These are phyloP conservation scores for Torulaspora microellipsoides DNA, from an alignment of 805 yeast species.

Conservation along the genomic window DNA sequence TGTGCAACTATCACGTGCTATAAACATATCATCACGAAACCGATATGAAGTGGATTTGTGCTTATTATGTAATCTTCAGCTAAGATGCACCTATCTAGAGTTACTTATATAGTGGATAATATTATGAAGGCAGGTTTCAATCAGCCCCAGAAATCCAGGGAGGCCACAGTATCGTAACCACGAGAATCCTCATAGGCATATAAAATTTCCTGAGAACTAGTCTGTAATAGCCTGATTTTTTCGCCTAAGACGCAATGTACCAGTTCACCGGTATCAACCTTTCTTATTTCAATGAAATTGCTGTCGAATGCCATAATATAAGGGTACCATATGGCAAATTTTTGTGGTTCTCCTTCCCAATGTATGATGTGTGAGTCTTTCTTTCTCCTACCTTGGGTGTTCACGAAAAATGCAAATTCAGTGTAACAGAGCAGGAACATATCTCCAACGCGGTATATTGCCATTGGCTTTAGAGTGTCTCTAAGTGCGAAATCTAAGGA, in stretches of 20 bases:
- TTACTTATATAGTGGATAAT: too few relatives aligned
- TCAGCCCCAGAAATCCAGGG: conserved; percentile 80
- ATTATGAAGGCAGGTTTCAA: too few relatives aligned
- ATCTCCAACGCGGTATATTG: conserved; percentile 83
- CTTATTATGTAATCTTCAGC: too few relatives aligned
- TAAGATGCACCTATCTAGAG: too few relatives aligned
- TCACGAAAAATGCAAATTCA: conserved; percentile 91
- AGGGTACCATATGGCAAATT: conserved; percentile 91
- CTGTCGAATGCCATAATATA: conserved; percentile 87
- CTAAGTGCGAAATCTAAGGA: conserved; percentile 79
- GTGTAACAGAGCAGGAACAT: conserved; percentile 86
- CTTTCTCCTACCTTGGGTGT: conserved; percentile 94
- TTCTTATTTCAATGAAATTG: conserved; percentile 85
- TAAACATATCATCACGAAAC: too few relatives aligned
- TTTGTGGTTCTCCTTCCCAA: conserved; percentile 96
- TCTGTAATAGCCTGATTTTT: conserved; percentile 81
- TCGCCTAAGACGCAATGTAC: conserved; percentile 89
- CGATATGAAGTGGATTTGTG: too few relatives aligned
- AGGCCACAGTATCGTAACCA: conserved; percentile 89
- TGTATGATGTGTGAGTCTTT: conserved; percentile 88
- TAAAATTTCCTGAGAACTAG: conserved; percentile 86
- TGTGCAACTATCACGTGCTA: too few relatives aligned
- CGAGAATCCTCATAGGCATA: conserved; percentile 88
- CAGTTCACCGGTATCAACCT: conserved; percentile 81
- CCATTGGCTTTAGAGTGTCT: conserved; percentile 80